Percentiles rank a stretch among this genome's conserved stretches.
Conservation (phyloP, 768 basidiomycete species). For the Glaciozyma antarctica region DNA sequence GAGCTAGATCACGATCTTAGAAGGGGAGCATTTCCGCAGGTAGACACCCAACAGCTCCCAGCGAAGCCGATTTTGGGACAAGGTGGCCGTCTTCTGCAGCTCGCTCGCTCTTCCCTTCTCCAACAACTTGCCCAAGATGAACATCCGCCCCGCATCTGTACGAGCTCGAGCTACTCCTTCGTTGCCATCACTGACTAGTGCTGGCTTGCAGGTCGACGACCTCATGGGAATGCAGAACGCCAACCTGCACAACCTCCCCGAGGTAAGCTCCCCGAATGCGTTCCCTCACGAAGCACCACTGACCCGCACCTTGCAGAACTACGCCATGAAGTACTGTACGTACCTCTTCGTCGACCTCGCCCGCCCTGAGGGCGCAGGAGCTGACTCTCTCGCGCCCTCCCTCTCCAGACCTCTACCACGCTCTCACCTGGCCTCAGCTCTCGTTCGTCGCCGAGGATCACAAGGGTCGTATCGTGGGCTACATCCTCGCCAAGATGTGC, state of each 20-base stretch:
- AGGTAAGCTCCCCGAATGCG: slow-evolving; percentile 60
- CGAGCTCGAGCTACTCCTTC: slow-evolving; percentile 4
- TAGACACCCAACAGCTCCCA: too few relatives aligned
- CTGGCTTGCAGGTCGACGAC: slow-evolving; percentile 47
- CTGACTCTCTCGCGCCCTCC: background rate
- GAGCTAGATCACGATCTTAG: too few relatives aligned
- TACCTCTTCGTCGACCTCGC: background rate
- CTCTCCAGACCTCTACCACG: slow-evolving; percentile 69
- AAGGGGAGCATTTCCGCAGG: too few relatives aligned
- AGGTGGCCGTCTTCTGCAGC: background rate
- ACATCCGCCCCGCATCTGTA: slow-evolving; percentile 43
- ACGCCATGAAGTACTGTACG: slow-evolving; percentile 34
- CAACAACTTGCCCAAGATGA: slow-evolving; percentile 36
- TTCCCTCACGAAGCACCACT: slow-evolving; percentile 39
- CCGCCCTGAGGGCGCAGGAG: slow-evolving; percentile 47
- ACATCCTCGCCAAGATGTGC: slow-evolving; percentile 92
- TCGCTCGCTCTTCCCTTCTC: background rate
- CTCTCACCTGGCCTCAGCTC: slow-evolving; percentile 83
- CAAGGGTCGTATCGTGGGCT: slow-evolving; percentile 82
- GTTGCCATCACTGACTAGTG: too few relatives aligned
- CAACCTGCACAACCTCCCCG: slow-evolving; percentile 85
- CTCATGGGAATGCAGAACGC: slow-evolving; percentile 86
- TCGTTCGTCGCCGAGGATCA: slow-evolving; percentile 87
- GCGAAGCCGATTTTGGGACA: background rate
- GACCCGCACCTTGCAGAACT: slow-evolving; percentile 12